Percentiles rank a stretch among this genome's conserved stretches.
phyloP scores from a whole-genome alignment of 2,329 filamentous ascomycete genomes.

The Fusarium lyarnte region DNA sequence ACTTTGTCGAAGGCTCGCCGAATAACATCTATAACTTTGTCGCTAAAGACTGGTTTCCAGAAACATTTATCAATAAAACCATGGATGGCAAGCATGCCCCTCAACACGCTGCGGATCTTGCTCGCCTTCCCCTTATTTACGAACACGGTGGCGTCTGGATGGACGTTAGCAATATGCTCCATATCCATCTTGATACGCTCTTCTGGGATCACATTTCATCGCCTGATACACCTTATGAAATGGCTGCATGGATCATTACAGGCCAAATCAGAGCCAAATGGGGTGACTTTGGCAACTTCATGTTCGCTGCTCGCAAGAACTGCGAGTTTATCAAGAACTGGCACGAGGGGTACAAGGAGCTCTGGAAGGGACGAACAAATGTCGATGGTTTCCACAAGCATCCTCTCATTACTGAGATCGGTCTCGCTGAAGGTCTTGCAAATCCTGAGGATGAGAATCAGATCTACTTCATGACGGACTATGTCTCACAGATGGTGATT shows the following conservation, averaged over 20 bases:
- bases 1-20: conserved; percentile 48
- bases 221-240: conserved; percentile 48
- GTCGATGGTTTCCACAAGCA: conserved; percentile 46
- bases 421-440: conserved; percentile 43
- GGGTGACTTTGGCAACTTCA: conserved; percentile 53
- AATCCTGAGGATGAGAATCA: conserved; percentile 19
- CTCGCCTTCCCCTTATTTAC: conserved; percentile 54
- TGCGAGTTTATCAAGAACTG: conserved; percentile 56
- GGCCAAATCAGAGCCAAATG: conserved; percentile 47
- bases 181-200: conserved; percentile 53
- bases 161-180: conserved; percentile 54
- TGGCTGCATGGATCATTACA: conserved; percentile 47
- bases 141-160: conserved; percentile 56
- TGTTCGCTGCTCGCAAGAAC: conserved; percentile 53
- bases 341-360: conserved; percentile 50
- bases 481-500: conserved; percentile 50
- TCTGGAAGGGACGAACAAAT: conserved; percentile 50
- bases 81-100: conserved; percentile 54
- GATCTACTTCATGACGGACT: conserved; percentile 48
- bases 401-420: conserved; percentile 46
- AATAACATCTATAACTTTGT: conserved; percentile 52
- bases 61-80: conserved; percentile 38
- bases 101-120: conserved; percentile 58
- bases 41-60: conserved; percentile 42
- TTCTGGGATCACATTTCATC: conserved; percentile 55